Conservation (phyloP, 108 stramenopile genomes). For the Cyclotella cryptica region DNA sequence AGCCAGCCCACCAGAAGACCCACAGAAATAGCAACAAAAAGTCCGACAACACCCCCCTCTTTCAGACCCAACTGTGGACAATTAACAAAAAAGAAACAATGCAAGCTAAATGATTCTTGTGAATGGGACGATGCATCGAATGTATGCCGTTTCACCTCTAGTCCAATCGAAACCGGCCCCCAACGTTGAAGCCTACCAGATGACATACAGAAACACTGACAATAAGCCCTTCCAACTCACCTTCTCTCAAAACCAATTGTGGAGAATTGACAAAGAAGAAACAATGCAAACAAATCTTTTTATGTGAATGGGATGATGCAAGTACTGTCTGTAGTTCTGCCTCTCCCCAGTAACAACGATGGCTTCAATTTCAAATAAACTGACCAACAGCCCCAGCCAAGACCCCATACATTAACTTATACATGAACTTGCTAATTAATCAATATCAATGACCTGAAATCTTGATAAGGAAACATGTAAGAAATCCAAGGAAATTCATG, state of each 20-base stretch:
- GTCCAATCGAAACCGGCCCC: background rate
- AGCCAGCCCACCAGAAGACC: background rate
- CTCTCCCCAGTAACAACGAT: too few relatives aligned
- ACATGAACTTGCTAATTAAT: too few relatives aligned
- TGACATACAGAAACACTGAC: background rate
- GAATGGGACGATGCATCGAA: background rate
- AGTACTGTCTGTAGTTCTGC: background rate
- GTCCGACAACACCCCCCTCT: background rate
- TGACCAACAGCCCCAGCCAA: too few relatives aligned
- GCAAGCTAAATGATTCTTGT: background rate
- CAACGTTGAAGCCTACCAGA: background rate
- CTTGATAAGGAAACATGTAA: too few relatives aligned
- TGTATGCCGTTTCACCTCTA: background rate
- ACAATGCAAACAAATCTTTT: background rate
- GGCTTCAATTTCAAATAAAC: too few relatives aligned
- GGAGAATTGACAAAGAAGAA: background rate
- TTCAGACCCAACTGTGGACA: background rate
- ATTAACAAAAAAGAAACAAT: background rate
- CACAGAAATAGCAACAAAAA: background rate
- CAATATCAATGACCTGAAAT: too few relatives aligned
- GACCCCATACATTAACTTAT: too few relatives aligned
- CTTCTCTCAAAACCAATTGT: background rate
- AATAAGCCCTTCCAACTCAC: background rate
- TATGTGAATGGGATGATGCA: conserved; percentile 2
- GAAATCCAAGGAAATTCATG: too few relatives aligned